Conservation (phyloP, 345 rosid species). For the Eucalyptus marginata region DNA sequence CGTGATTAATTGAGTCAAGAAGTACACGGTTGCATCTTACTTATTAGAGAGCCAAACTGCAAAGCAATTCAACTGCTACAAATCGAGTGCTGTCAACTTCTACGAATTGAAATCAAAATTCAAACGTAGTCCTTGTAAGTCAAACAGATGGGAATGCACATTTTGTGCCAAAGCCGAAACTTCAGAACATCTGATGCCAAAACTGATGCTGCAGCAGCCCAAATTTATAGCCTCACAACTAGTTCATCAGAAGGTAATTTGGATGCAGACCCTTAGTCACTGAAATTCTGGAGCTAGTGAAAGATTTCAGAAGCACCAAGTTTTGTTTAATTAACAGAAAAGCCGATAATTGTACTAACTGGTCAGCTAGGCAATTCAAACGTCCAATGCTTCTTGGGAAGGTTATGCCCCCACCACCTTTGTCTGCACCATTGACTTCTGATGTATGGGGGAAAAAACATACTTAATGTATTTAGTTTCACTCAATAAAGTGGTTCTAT, state of each 20-base stretch:
- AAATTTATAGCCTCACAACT: neutral
- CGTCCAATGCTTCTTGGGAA: neutral
- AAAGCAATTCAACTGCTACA: neutral
- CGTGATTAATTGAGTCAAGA: neutral
- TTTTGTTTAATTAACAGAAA: neutral
- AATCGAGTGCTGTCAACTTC: neutral
- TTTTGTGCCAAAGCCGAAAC: neutral
- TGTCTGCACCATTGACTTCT: neutral
- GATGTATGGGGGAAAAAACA: neutral
- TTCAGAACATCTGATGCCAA: neutral
- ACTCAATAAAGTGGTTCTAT: neutral
- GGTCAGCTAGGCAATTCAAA: neutral
- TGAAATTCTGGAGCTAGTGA: neutral
- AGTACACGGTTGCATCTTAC: neutral
- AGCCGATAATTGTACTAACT: neutral
- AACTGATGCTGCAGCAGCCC: neutral
- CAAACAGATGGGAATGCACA: neutral
- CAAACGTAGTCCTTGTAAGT: neutral
- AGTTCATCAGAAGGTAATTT: neutral
- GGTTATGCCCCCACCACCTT: neutral
- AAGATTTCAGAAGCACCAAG: neutral
- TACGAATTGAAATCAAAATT: neutral
- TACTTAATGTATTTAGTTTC: neutral
- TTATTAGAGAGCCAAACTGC: neutral
- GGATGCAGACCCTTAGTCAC: neutral